Conservation (phyloP, 225 moss, liverwort and hornwort genomes). For the Physcomitrium patens region DNA sequence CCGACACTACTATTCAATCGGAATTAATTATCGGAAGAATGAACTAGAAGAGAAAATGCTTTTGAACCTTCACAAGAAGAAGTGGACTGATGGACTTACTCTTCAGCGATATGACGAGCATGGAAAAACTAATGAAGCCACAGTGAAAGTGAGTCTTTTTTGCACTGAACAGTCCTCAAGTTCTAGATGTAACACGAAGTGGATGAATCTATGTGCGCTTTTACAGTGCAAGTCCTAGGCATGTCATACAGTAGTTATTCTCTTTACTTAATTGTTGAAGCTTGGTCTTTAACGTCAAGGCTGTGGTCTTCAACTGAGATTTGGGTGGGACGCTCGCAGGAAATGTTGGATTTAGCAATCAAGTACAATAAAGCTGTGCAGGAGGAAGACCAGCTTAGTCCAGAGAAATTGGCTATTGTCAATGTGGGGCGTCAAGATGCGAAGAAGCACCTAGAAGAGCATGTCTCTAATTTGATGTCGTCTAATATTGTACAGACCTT, state of each 20-base stretch:
- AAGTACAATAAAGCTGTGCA: conserved; percentile 98
- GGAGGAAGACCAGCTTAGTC: conserved; percentile 92
- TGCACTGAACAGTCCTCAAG: conserved; percentile 38
- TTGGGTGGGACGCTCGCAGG: conserved; percentile 45
- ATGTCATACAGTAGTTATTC: neutral
- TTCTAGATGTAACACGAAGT: conserved; percentile 29
- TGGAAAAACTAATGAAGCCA: conserved; percentile 85
- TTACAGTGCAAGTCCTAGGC: neutral
- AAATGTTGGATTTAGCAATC: conserved; percentile 87
- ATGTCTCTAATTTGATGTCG: conserved; percentile 95
- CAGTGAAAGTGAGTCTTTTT: conserved; percentile 67
- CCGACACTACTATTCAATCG: conserved; percentile 93
- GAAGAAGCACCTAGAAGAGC: conserved; percentile 93
- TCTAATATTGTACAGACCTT: conserved; percentile 96
- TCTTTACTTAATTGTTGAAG: neutral
- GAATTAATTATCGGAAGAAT: conserved; percentile 95
- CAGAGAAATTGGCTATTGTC: conserved; percentile 88
- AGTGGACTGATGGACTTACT: conserved; percentile 95
- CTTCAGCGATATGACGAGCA: conserved; percentile 88
- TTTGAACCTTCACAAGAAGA: conserved; percentile 90
- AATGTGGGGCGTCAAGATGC: conserved; percentile 98
- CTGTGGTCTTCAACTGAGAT: neutral
- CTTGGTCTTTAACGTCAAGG: neutral
- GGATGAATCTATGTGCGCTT: neutral
- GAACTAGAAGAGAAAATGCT: conserved; percentile 98